These are phyloP conservation scores for Heliamphora pulchella DNA, from an alignment of 179 eudicot genomes.

Conservation along the genomic window DNA sequence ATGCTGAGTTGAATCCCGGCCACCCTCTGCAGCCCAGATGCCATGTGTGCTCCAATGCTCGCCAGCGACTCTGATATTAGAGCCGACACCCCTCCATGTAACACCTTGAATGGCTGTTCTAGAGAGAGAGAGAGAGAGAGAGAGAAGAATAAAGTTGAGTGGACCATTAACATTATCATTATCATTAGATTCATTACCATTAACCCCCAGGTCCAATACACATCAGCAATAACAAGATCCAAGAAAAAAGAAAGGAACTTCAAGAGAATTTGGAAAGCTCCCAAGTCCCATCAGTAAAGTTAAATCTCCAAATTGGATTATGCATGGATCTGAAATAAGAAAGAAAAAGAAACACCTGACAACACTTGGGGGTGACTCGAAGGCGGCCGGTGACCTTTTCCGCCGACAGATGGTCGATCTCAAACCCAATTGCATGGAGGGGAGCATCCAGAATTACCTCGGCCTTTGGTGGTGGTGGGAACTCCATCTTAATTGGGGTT, in stretches of 20 bases:
- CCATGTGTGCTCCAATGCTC: conserved; percentile 76
- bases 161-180: neutral
- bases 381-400: conserved; percentile 48
- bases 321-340: neutral
- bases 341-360: conserved; percentile 40
- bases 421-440: conserved; percentile 47
- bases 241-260: no score
- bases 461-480: conserved; percentile 23
- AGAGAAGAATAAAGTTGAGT: neutral
- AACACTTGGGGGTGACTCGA: conserved; percentile 40
- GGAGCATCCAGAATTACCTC: conserved; percentile 39
- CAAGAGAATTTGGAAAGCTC: no score
- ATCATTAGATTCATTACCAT: no score
- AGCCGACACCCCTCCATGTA: conserved; percentile 83
- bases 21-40: conserved; percentile 60
- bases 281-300: no score
- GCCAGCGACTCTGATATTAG: conserved; percentile 67
- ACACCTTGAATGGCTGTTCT: conserved; percentile 57
- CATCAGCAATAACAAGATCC: no score
- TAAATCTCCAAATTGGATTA: no score
- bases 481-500: no score
- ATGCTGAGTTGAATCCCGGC: conserved; percentile 74
- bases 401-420: conserved; percentile 45
- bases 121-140: no score
- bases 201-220: no score